These are phyloP conservation scores for Exobasidium rhododendri DNA, from an alignment of 1,284 basidiomycete genomes.

Conservation along the genomic window DNA sequence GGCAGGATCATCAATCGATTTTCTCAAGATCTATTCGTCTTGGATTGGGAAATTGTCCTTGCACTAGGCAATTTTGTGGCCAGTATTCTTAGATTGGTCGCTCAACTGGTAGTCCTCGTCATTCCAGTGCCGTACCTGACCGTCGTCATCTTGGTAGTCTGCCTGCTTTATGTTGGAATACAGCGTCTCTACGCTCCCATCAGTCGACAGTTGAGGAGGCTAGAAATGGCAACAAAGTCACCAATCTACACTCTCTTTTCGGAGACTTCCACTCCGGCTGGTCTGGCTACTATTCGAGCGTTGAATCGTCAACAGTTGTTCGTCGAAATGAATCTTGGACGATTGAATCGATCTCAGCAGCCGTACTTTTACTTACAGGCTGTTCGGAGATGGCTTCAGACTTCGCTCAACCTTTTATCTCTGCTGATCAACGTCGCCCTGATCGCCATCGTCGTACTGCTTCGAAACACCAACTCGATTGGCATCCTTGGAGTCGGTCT, in stretches of 20 bases:
- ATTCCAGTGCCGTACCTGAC: constrained; percentile 33
- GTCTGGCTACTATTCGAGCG: constrained; percentile 35
- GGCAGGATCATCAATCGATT: constrained; percentile 41
- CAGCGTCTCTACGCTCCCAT: constrained; percentile 37
- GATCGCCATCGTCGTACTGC: constrained; percentile 31
- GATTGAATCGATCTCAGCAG: constrained; percentile 28
- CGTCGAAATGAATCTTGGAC: constrained; percentile 23
- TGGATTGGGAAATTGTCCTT: constrained; percentile 26
- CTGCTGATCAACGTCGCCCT: constrained; percentile 30
- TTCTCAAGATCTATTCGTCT: constrained; percentile 37
- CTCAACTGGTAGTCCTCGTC: constrained; percentile 20
- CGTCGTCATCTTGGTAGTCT: constrained; percentile 16
- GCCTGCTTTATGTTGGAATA: constrained; percentile 17
- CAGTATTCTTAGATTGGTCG: constrained; percentile 11
- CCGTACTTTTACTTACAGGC: constrained; percentile 33
- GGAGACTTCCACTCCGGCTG: constrained; percentile 30
- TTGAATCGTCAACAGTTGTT: constrained; percentile 24
- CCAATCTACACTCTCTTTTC: constrained; percentile 36
- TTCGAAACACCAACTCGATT: constrained; percentile 26
- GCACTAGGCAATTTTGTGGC: constrained; percentile 19
- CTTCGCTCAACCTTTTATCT: constrained; percentile 29
- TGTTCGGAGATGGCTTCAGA: constrained; percentile 40
- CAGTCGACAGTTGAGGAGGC: constrained; percentile 31
- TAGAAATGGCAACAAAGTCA: constrained; percentile 35
- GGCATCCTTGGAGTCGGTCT: constrained; percentile 53